phyloP scores from a whole-genome alignment of 352 stramenopile genomes.

The Pythium phragmiticola region DNA sequence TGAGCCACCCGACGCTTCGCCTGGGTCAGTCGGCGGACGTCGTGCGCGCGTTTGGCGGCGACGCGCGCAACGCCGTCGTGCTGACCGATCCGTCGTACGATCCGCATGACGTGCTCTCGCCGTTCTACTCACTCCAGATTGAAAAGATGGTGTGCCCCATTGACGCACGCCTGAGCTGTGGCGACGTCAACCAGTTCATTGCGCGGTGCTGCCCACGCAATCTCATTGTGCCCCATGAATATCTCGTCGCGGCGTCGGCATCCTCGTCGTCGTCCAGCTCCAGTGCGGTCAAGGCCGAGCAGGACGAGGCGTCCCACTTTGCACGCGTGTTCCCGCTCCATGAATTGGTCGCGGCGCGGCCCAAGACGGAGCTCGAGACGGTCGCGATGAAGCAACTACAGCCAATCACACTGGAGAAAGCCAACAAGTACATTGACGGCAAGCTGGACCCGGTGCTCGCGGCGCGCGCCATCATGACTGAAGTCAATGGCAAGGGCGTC shows the following conservation, averaged over 20 bases:
- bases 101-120: slow-evolving; percentile 42
- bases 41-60: slow-evolving; percentile 52
- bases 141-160: slow-evolving; percentile 81
- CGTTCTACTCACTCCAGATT: slow-evolving; percentile 60
- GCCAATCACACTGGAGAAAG: slow-evolving; percentile 65
- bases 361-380: slow-evolving; percentile 70
- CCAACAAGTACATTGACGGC: slow-evolving; percentile 84
- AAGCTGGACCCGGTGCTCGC: slow-evolving; percentile 70
- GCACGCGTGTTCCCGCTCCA: slow-evolving; percentile 69
- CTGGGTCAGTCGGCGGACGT: slow-evolving; percentile 53
- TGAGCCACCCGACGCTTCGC: slow-evolving; percentile 63
- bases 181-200: slow-evolving; percentile 86
- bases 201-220: slow-evolving; percentile 69
- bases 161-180: slow-evolving; percentile 76
- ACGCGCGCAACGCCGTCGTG: slow-evolving; percentile 67
- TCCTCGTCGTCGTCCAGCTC: slow-evolving; percentile 11
- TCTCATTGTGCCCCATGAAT: slow-evolving; percentile 69
- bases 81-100: slow-evolving; percentile 72
- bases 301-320: slow-evolving; percentile 56
- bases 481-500: slow-evolving; percentile 70
- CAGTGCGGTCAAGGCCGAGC: slow-evolving; percentile 21
- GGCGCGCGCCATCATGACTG: slow-evolving; percentile 51
- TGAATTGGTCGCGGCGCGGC: slow-evolving; percentile 65
- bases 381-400: slow-evolving; percentile 70
- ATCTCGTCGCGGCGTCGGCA: slow-evolving; percentile 23